Percentiles rank a stretch among this genome's conserved stretches.
phyloP scores from a whole-genome alignment of 441 rosid genomes.

The Populus hybrid region DNA sequence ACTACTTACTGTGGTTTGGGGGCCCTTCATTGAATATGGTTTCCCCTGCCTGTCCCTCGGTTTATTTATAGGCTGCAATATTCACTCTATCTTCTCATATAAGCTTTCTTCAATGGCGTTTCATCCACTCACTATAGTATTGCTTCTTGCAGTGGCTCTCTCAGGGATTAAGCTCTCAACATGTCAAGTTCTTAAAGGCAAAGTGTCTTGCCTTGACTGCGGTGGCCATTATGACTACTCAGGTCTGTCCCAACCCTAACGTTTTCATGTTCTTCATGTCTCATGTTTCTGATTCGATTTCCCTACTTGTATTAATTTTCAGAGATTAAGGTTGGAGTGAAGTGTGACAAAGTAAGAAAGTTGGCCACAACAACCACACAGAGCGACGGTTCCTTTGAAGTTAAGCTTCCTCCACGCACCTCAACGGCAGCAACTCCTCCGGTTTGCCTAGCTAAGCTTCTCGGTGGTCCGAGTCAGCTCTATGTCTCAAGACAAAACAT shows the following conservation, averaged over 20 bases:
- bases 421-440: slow-evolving; percentile 8
- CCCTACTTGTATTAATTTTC: background rate
- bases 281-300: background rate
- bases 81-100: background rate
- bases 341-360: slow-evolving; percentile 50
- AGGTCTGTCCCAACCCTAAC: slow-evolving; percentile 33
- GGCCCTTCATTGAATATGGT: slow-evolving; percentile 39
- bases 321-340: slow-evolving; percentile 64
- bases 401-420: slow-evolving; percentile 42
- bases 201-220: slow-evolving; percentile 71
- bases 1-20: slow-evolving; percentile 32
- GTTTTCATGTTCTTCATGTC: background rate
- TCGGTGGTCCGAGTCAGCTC: slow-evolving; percentile 57
- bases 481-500: slow-evolving; percentile 42
- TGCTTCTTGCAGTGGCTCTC: slow-evolving; percentile 38
- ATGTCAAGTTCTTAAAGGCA: slow-evolving; percentile 42
- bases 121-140: slow-evolving; percentile 14
- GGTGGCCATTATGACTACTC: slow-evolving; percentile 40
- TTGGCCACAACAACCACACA: slow-evolving; percentile 38
- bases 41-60: slow-evolving; percentile 8
- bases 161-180: slow-evolving; percentile 40
- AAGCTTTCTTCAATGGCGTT: slow-evolving; percentile 34
- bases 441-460: slow-evolving; percentile 54
- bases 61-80: slow-evolving; percentile 24
- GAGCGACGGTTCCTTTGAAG: slow-evolving; percentile 51